Conservation (phyloP, 345 rosid genomes). For the Salix koriyanagi region DNA sequence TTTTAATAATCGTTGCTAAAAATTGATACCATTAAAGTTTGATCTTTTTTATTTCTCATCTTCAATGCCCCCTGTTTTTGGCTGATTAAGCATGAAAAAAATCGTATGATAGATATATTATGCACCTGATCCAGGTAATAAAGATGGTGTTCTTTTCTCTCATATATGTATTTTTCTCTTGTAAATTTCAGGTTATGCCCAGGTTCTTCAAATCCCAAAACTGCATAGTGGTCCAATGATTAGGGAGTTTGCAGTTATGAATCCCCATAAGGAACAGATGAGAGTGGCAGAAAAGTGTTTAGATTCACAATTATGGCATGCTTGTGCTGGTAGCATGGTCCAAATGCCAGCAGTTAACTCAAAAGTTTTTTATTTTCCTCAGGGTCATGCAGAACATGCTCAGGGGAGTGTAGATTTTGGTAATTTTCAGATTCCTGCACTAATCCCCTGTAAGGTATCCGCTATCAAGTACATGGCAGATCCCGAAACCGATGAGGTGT, state of each 20-base stretch:
- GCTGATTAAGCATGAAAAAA: not conserved
- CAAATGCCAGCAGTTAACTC: conserved; percentile 80
- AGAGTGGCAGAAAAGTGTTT: conserved; percentile 53
- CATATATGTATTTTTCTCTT: not conserved
- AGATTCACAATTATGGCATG: conserved; percentile 97
- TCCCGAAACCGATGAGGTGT: conserved; percentile 87
- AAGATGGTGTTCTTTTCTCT: not conserved
- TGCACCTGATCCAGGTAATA: not conserved
- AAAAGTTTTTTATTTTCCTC: conserved; percentile 80
- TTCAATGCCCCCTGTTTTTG: not conserved
- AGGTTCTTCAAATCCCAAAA: conserved; percentile 3
- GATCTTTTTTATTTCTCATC: not conserved
- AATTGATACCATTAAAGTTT: not conserved
- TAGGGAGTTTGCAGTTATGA: conserved; percentile 25
- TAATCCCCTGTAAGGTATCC: conserved; percentile 57
- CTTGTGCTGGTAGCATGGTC: conserved; percentile 97
- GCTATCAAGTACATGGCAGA: conserved; percentile 82
- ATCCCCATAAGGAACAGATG: conserved; percentile 13
- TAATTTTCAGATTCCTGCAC: conserved; percentile 39
- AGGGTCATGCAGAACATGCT: conserved; percentile 95
- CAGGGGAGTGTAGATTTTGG: conserved; percentile 53
- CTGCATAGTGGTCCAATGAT: conserved; percentile 1
- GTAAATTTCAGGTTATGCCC: not conserved
- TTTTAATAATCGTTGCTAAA: not conserved
- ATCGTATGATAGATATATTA: not conserved